Base-by-base conservation (phyloP, 2,329 filamentous ascomycete species). In the Penicillium sp. region DNA sequence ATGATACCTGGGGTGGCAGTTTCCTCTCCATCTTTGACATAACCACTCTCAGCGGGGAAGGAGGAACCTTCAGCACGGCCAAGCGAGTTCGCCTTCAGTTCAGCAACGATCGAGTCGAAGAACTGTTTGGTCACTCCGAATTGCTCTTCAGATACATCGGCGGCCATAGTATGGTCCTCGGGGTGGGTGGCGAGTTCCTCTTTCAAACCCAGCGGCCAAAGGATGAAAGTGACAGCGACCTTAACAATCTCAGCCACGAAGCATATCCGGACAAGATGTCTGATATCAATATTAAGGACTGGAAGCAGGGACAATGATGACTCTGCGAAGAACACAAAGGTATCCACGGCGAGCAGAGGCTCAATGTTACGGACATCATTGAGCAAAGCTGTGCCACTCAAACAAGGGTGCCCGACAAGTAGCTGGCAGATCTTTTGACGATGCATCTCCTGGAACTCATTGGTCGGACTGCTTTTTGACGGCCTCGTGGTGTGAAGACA, bases 181-280 rank as follows among this genome's bases (percentile, higher is more conserved):
- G 59, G 61, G 24, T 66, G 58, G 10, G 58, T 55, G 6, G 59
- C 57, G 29, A 69, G 45, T 46, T 67, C 66, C 43, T 66, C 63
- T 51, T 66, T 67, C 42, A 72, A 53, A 0, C 63, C 68, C 4
- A 65, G 49, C 5, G 70, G 66, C 52, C 68, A 68, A 21, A 71
- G 58, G 33, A 72, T 69, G 61, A 79, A 80, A 7, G 78, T 75
- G 13, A 82, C 64, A 15, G 88, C 77, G 6, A 89, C 83, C 70
- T 95, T 94, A 52, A 94, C 82, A 50, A 98, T 82, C 69, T 98
- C 93, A 3, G 88, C 88, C 48, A 95, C 77, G 64, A 95, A 96
- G 70, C 89, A 96, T 40, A 97, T 74, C 33, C 85, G 83, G 43
- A 97, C 70, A 45, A 97, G 69, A 66, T 95, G 86, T 35, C 84